Conservation (phyloP, 2,329 filamentous ascomycete species). For the Thielaviopsis cerberus region DNA sequence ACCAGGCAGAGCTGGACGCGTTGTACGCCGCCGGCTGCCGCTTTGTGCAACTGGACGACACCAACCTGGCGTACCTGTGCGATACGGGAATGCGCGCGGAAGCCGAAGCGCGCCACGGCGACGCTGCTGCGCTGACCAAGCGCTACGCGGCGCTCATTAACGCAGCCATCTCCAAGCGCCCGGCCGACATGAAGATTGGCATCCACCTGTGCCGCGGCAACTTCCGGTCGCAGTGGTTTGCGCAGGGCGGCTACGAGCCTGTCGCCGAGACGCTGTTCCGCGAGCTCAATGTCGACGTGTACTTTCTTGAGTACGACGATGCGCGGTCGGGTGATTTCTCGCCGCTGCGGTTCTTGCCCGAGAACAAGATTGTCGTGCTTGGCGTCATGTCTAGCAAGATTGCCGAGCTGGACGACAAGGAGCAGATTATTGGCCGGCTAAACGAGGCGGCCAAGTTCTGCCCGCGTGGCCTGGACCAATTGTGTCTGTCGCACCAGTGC, state of each 20-base stretch:
- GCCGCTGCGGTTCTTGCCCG: slow-evolving; percentile 38
- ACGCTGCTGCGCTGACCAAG: slow-evolving; percentile 35
- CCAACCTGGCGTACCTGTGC: slow-evolving; percentile 30
- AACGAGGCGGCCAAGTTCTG: slow-evolving; percentile 44
- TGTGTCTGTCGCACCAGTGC: slow-evolving; percentile 52
- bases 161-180: slow-evolving; percentile 42
- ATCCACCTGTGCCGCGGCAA: slow-evolving; percentile 45
- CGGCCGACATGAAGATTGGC: slow-evolving; percentile 49
- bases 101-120: slow-evolving; percentile 10
- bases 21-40: slow-evolving; percentile 36
- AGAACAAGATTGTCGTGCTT: slow-evolving; percentile 41
- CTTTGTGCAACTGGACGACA: slow-evolving; percentile 43
- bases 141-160: slow-evolving; percentile 58
- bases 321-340: slow-evolving; percentile 42
- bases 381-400: slow-evolving; percentile 45
- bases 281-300: slow-evolving; percentile 39
- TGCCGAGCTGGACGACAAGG: slow-evolving; percentile 35
- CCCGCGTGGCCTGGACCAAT: slow-evolving; percentile 42
- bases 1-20: slow-evolving; percentile 34
- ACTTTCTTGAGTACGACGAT: slow-evolving; percentile 44
- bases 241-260: slow-evolving; percentile 44
- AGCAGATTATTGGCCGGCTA: slow-evolving; percentile 34
- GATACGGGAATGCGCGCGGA: slow-evolving; percentile 9
- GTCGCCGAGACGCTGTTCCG: slow-evolving; percentile 43
- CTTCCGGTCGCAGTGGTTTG: slow-evolving; percentile 45